Evolutionary conservation across 179 eudicot species (phyloP).

Genomic region (Vitellaria paradoxa): DNA sequence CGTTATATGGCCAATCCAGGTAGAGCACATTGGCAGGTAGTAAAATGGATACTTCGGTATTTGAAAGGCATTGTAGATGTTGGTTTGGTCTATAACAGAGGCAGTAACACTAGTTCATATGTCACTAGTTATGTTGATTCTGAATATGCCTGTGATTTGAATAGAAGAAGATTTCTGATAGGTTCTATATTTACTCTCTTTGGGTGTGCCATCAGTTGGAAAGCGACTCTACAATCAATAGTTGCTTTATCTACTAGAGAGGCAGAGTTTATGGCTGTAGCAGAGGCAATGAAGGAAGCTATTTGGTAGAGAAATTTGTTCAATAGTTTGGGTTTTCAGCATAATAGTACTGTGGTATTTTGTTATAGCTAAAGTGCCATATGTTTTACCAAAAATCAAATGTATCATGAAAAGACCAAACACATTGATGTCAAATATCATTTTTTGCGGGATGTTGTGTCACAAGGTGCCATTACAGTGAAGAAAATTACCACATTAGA

Average conservation of each 20-base stretch:
- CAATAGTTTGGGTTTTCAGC: not conserved
- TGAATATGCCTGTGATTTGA: not conserved
- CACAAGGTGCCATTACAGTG: no score
- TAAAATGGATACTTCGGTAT: not conserved
- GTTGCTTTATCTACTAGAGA: slow-evolving; percentile 1
- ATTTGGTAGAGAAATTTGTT: not conserved
- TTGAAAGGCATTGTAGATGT: not conserved
- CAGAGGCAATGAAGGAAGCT: not conserved
- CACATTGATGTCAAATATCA: not conserved
- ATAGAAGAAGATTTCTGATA: not conserved
- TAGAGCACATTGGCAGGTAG: not conserved
- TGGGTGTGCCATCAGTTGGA: not conserved
- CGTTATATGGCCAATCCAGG: not conserved
- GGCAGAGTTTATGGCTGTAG: not conserved
- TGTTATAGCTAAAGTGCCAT: not conserved
- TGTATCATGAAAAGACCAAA: no score
- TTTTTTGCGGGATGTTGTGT: not conserved
- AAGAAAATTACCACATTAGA: not conserved
- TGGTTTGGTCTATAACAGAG: not conserved
- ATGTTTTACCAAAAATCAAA: not conserved
- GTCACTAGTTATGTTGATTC: not conserved
- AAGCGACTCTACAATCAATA: not conserved
- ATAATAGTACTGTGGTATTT: not conserved
- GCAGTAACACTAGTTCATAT: no score
- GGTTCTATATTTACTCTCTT: not conserved